Evolutionary conservation across 805 yeast species (phyloP).

Genomic region (Lachancea meyersii): DNA sequence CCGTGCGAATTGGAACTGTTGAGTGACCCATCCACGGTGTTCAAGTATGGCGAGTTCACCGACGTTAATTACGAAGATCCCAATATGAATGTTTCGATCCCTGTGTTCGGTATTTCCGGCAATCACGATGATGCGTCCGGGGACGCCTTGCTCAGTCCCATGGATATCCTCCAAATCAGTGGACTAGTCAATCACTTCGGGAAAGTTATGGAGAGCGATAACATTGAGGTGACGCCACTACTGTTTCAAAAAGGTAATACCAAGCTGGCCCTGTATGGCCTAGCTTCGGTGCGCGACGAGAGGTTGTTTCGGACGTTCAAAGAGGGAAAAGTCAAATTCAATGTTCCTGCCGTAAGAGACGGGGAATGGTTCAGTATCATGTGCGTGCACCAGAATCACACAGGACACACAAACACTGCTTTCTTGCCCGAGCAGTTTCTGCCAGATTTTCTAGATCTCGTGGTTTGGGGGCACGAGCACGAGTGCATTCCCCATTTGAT

Average conservation of each 20-base stretch:
- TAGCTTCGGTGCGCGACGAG: constrained; percentile 87
- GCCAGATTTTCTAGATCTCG: constrained; percentile 74
- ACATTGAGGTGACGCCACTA: constrained; percentile 67
- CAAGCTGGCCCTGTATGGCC: constrained; percentile 78
- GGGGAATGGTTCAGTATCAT: constrained; percentile 78
- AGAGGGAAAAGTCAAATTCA: constrained; percentile 72
- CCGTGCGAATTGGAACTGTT: constrained; percentile 82
- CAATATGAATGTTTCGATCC: constrained; percentile 79
- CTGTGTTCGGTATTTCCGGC: constrained; percentile 88
- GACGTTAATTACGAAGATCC: constrained; percentile 86
- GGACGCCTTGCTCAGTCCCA: constrained; percentile 69
- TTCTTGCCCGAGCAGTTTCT: constrained; percentile 79
- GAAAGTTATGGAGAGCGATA: constrained; percentile 65
- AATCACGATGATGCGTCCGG: constrained; percentile 98
- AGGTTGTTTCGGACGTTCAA: constrained; percentile 75
- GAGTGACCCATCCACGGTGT: constrained; percentile 64
- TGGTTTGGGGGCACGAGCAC: constrained; percentile 98
- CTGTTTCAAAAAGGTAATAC: constrained; percentile 78
- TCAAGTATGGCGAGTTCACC: constrained; percentile 54
- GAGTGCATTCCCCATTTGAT: constrained; percentile 76
- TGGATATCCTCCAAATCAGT: constrained; percentile 74
- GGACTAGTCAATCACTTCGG: constrained; percentile 92
- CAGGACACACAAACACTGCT: constrained; percentile 70
- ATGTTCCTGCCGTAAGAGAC: constrained; percentile 53
- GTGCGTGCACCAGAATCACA: constrained; percentile 89